Evolutionary conservation across 345 rosid species (phyloP).

Genomic region (Melastoma malabathricum): DNA sequence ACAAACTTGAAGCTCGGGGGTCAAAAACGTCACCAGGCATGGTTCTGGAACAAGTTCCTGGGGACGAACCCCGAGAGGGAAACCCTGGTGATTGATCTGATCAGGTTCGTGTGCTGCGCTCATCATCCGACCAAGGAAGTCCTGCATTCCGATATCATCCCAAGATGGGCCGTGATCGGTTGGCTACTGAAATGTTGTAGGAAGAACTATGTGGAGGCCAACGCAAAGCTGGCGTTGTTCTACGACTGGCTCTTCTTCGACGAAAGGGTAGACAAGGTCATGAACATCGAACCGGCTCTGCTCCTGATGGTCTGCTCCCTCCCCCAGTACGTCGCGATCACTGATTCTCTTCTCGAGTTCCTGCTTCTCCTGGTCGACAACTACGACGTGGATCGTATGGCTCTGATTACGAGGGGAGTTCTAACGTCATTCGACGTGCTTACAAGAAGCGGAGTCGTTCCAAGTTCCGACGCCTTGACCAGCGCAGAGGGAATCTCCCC

Average conservation of each 20-base stretch:
- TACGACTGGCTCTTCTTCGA: slow-evolving; percentile 85
- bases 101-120: slow-evolving; percentile 63
- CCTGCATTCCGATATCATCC: slow-evolving; percentile 47
- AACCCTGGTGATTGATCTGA: slow-evolving; percentile 44
- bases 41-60: slow-evolving; percentile 66
- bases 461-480: slow-evolving; percentile 33
- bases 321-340: slow-evolving; percentile 45
- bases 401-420: slow-evolving; percentile 36
- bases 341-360: slow-evolving; percentile 59
- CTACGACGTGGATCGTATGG: slow-evolving; percentile 33
- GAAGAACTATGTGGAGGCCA: slow-evolving; percentile 38
- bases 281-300: slow-evolving; percentile 91
- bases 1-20: slow-evolving; percentile 58
- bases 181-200: slow-evolving; percentile 50
- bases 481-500: slow-evolving; percentile 30
- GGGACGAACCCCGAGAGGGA: slow-evolving; percentile 35
- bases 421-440: slow-evolving; percentile 40
- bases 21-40: slow-evolving; percentile 56
- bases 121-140: slow-evolving; percentile 56
- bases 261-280: slow-evolving; percentile 46
- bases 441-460: slow-evolving; percentile 50
- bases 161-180: slow-evolving; percentile 82
- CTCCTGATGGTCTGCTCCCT: slow-evolving; percentile 62
- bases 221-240: slow-evolving; percentile 57
- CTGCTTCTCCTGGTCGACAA: slow-evolving; percentile 59